Evolutionary conservation across 768 basidiomycete species (phyloP).

Genomic region (Trametes maxima): DNA sequence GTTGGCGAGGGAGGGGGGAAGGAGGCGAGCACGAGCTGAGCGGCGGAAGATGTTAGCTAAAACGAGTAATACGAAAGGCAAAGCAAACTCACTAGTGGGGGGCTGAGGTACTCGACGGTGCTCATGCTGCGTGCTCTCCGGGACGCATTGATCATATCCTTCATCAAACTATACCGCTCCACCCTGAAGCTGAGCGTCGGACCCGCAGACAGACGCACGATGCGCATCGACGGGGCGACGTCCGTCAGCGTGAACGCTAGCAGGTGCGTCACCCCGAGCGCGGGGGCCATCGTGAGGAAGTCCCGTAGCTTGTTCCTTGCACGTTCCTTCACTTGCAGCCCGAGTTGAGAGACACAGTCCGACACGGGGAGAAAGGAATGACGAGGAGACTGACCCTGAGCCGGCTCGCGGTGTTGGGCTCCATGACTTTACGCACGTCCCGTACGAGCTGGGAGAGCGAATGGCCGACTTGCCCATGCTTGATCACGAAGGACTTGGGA

Average conservation of each 20-base stretch:
- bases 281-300: constrained; percentile 89
- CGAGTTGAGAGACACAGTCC: not conserved
- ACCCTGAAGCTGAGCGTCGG: constrained; percentile 94
- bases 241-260: constrained; percentile 90
- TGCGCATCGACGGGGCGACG: constrained; percentile 81
- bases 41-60: not conserved
- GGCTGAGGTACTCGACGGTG: constrained; percentile 81
- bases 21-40: constrained; percentile 88
- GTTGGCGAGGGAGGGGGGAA: constrained; percentile 75
- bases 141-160: constrained; percentile 71
- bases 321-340: constrained; percentile 67
- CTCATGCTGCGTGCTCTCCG: constrained; percentile 74
- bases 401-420: constrained; percentile 94
- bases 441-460: constrained; percentile 88
- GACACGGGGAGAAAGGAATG: too few relatives aligned
- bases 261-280: constrained; percentile 88
- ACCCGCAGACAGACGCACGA: constrained; percentile 85
- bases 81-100: constrained; percentile 72
- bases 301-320: constrained; percentile 90
- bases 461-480: constrained; percentile 90
- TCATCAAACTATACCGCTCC: constrained; percentile 90
- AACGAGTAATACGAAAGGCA: not conserved
- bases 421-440: constrained; percentile 95
- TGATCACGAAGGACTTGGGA: constrained; percentile 96
- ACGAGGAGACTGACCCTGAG: constrained; percentile 61